Percentiles rank a stretch among this genome's conserved stretches.
These are phyloP conservation scores for Hypholoma sublateritium DNA, from an alignment of 768 basidiomycete species.

Conservation along the genomic window DNA sequence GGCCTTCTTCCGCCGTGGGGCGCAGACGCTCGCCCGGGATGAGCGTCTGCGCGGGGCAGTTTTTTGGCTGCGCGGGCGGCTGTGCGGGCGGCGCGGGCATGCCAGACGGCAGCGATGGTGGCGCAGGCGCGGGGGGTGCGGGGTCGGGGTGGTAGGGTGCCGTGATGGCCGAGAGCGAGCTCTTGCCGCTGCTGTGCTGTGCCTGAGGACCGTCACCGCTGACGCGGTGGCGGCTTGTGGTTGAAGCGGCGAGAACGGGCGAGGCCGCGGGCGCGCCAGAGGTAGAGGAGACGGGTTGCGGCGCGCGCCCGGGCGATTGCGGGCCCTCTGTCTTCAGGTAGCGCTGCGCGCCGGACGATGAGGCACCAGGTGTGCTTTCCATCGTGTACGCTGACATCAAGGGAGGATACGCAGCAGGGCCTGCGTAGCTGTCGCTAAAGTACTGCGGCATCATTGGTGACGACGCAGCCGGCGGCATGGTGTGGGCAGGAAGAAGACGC, in stretches of 20 bases:
- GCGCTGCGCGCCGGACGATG: constrained; percentile 11
- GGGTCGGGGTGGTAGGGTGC: constrained; percentile 34
- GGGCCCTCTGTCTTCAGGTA: constrained; percentile 19
- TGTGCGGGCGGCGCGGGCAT: not conserved
- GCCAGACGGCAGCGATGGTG: not conserved
- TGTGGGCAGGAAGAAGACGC: constrained; percentile 35
- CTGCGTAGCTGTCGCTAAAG: not conserved
- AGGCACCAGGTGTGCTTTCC: constrained; percentile 25
- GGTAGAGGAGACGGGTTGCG: not conserved
- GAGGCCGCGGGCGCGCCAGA: not conserved
- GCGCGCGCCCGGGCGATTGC: constrained; percentile 19
- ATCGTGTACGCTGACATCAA: constrained; percentile 22
- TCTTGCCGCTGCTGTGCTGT: not conserved
- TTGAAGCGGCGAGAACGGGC: not conserved
- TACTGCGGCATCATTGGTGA: constrained; percentile 21
- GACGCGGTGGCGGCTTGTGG: too few species aligned
- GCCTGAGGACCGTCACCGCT: too few species aligned
- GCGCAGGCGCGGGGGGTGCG: not conserved
- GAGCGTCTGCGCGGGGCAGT: constrained; percentile 78
- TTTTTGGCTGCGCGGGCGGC: constrained; percentile 54
- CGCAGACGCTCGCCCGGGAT: constrained; percentile 80
- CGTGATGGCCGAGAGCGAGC: constrained; percentile 36
- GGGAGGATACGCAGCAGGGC: constrained; percentile 22
- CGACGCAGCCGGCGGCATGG: constrained; percentile 16
- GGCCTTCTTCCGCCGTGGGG: constrained; percentile 41